Conservation (phyloP, 441 rosid species). For the Biscutella auriculata region DNA sequence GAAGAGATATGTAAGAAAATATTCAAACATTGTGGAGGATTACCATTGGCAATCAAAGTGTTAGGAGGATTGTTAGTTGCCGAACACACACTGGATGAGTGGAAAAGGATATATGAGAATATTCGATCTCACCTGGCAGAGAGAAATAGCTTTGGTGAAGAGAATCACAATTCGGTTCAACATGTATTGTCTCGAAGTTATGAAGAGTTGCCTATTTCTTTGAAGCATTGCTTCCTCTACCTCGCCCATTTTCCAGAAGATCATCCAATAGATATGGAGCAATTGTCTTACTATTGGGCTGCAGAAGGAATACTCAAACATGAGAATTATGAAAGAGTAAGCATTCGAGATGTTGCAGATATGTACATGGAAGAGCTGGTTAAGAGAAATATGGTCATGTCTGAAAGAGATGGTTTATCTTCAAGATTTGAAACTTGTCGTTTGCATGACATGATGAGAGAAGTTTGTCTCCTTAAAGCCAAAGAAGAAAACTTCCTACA, state of each 20-base stretch:
- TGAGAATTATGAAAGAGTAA: background rate
- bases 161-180: background rate
- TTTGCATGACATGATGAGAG: conserved; percentile 25
- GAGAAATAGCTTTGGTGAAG: background rate
- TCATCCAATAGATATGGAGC: background rate
- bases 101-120: background rate
- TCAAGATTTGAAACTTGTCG: conserved; percentile 1
- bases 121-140: background rate
- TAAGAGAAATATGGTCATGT: conserved; percentile 18
- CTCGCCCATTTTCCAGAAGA: conserved; percentile 22
- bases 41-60: conserved; percentile 5
- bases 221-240: conserved; percentile 25
- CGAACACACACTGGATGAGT: background rate
- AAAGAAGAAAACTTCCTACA: background rate
- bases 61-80: conserved; percentile 3
- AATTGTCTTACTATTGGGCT: conserved; percentile 9
- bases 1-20: conserved; percentile 1
- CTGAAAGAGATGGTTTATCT: background rate
- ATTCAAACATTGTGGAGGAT: conserved; percentile 12
- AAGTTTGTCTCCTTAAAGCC: conserved; percentile 15
- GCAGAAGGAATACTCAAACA: conserved; percentile 11
- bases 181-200: conserved; percentile 1
- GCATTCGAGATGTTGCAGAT: conserved; percentile 3
- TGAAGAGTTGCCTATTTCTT: conserved; percentile 16
- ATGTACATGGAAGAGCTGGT: conserved; percentile 5